These are phyloP conservation scores for Candida stauntonica DNA, from an alignment of 805 yeast species.

Conservation along the genomic window DNA sequence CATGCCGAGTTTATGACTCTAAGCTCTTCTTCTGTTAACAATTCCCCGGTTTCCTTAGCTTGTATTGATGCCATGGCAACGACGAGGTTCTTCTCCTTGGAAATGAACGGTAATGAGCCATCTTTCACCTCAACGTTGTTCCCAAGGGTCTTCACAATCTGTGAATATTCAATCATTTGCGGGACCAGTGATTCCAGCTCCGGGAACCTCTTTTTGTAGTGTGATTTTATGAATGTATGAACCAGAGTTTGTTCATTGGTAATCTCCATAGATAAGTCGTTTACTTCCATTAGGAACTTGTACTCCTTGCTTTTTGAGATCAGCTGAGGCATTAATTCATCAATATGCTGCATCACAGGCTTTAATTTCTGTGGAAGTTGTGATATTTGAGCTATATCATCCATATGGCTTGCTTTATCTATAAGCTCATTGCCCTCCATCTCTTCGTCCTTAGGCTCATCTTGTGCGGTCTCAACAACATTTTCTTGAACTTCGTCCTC, in stretches of 20 bases:
- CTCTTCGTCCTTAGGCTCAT: constrained; percentile 4
- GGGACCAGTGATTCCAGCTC: constrained; percentile 64
- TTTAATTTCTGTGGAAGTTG: constrained; percentile 11
- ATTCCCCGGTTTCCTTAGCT: constrained; percentile 29
- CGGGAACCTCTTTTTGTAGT: constrained; percentile 60
- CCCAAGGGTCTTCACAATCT: constrained; percentile 46
- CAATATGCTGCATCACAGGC: constrained; percentile 18
- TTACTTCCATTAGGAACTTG: constrained; percentile 48
- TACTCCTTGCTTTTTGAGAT: constrained; percentile 35
- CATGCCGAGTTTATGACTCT: constrained; percentile 41
- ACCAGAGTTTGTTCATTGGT: constrained; percentile 49
- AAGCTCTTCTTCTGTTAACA: constrained; percentile 33
- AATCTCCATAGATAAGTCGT: constrained; percentile 50
- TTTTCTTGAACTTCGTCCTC: neutral
- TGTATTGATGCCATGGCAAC: constrained; percentile 70
- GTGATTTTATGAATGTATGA: constrained; percentile 44
- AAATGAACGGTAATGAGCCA: constrained; percentile 33
- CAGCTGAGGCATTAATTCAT: constrained; percentile 14
- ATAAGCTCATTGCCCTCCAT: constrained; percentile 8
- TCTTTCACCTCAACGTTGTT: constrained; percentile 36
- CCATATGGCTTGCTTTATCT: constrained; percentile 7
- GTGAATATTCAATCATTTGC: constrained; percentile 59
- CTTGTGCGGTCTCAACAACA: constrained; percentile 1
- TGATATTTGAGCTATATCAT: constrained; percentile 16
- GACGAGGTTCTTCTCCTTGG: constrained; percentile 65